phyloP scores from a whole-genome alignment of 1,139 yeast genomes.

The Groenewaldozyma auringiensis region DNA sequence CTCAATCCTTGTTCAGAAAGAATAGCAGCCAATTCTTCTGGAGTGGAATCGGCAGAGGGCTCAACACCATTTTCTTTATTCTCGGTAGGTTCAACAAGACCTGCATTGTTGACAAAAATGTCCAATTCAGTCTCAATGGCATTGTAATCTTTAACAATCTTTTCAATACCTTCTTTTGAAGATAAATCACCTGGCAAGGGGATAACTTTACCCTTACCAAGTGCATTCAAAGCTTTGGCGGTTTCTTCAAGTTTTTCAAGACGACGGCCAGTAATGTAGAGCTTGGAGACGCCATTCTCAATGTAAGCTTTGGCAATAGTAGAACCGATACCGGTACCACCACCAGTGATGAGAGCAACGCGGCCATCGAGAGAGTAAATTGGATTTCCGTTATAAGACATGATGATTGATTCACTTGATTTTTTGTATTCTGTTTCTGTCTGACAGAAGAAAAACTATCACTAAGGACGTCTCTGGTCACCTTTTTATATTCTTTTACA shows the following conservation, averaged over 20 bases:
- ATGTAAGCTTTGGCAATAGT: conserved; percentile 12
- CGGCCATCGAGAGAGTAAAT: conserved; percentile 13
- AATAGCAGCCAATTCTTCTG: conserved; percentile 6
- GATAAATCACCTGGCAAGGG: conserved; percentile 14
- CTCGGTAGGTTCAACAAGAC: conserved; percentile 7
- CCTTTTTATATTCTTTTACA: too few relatives aligned
- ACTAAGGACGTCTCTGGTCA: too few relatives aligned
- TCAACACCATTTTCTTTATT: too few relatives aligned
- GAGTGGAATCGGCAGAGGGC: conserved; percentile 7
- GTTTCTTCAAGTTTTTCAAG: conserved; percentile 13
- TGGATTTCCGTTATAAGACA: conserved; percentile 11
- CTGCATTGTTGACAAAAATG: conserved; percentile 17
- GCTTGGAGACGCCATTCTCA: conserved; percentile 12
- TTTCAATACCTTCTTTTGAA: conserved; percentile 12
- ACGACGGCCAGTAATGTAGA: conserved; percentile 15
- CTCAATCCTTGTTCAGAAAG: conserved; percentile 4
- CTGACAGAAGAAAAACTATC: too few relatives aligned
- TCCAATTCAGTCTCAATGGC: conserved; percentile 10
- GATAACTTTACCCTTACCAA: conserved; percentile 13
- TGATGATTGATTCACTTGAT: too few relatives aligned
- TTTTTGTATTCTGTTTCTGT: too few relatives aligned
- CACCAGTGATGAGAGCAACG: conserved; percentile 15
- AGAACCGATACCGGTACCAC: conserved; percentile 16
- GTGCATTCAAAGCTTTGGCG: conserved; percentile 11
- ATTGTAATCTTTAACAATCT: conserved; percentile 9